These are phyloP conservation scores for Cyclotella distinguenda DNA, from an alignment of 108 stramenopile genomes.

Conservation along the genomic window DNA sequence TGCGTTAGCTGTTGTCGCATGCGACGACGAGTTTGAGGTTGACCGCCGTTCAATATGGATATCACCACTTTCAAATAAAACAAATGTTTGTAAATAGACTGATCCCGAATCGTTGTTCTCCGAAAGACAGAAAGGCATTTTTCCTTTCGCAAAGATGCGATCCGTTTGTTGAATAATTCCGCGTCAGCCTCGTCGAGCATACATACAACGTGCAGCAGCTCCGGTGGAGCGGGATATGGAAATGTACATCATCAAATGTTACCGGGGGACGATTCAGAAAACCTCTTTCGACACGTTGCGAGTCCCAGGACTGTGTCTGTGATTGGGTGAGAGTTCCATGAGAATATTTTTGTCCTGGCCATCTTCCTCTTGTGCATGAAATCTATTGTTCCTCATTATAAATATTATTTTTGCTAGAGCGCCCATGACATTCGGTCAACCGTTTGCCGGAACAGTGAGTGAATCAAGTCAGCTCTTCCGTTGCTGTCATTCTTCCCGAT, in stretches of 20 bases:
- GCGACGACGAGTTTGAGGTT: too few species aligned
- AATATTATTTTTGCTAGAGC: constrained; percentile 47
- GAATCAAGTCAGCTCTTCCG: background rate
- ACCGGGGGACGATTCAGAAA: constrained; percentile 26
- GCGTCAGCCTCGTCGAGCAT: too few species aligned
- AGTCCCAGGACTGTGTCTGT: constrained; percentile 50
- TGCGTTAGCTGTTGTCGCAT: too few species aligned
- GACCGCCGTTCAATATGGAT: too few species aligned
- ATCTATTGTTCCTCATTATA: constrained; percentile 5
- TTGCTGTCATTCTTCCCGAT: background rate
- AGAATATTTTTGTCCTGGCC: too few species aligned
- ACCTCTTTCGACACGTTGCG: constrained; percentile 40
- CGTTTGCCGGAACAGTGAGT: constrained; percentile 82
- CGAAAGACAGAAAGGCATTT: too few species aligned
- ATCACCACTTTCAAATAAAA: too few species aligned
- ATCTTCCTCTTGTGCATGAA: background rate
- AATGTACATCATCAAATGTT: constrained; percentile 62
- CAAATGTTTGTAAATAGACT: too few species aligned
- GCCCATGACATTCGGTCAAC: constrained; percentile 92
- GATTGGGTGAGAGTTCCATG: constrained; percentile 33
- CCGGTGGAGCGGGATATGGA: constrained; percentile 63
- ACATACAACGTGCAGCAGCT: too few species aligned
- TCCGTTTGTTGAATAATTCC: too few species aligned
- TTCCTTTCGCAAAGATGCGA: too few species aligned
- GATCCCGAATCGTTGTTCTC: too few species aligned